Evolutionary conservation across 305 asterid species (phyloP), one percentile per base, ranked within the genome.

Genomic region (Rubia occidens): DNA sequence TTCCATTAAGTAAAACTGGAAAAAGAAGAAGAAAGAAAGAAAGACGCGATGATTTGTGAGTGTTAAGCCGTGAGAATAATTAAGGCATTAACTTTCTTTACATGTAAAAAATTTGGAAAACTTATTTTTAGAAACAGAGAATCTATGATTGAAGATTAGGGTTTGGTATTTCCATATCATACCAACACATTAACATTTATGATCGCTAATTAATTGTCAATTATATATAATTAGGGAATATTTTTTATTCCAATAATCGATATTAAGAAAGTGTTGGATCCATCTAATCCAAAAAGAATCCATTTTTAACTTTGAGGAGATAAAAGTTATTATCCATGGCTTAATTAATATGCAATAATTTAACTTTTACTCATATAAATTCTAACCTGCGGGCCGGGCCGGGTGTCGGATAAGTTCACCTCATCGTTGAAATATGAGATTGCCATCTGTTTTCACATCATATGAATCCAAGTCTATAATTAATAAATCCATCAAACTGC

Each of bases 391-490:
- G 13, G 49, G 49, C 49, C 13, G 40, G 40, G 40, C 40, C 40
- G 40, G 40, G 40, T 37, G 40, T 37, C 0, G 40, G 40, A 7
- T 37, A 5, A 4, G 40, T 37, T 37, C 40, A 37, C 40, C 98
- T 83, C 86, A 93, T 97, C 47, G 98, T 90, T 61, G 98, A 90
- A 68, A 88, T 93, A 76, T 93, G 90, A 83, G 95, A 80, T 80
- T 97, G 87, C 97, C 98, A 74, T 93, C 98, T 78, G 97, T 97
- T 87, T 80, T 88, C 69, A 93, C 85, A 72, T 93, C 96, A 43
- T 94, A 94, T 55, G 84, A 80, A 71, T 94, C 98, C 86, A 88
- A 83, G 84, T 90, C 98, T 8, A 43, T 43, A 37, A 37, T 37
- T 37, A 26, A 94, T 86, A 85, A 88, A 90, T 76, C 97, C 96